Evolutionary conservation across 2,329 filamentous ascomycete genomes (phyloP).

Genomic region (Clarireedia homoeocarpa): DNA sequence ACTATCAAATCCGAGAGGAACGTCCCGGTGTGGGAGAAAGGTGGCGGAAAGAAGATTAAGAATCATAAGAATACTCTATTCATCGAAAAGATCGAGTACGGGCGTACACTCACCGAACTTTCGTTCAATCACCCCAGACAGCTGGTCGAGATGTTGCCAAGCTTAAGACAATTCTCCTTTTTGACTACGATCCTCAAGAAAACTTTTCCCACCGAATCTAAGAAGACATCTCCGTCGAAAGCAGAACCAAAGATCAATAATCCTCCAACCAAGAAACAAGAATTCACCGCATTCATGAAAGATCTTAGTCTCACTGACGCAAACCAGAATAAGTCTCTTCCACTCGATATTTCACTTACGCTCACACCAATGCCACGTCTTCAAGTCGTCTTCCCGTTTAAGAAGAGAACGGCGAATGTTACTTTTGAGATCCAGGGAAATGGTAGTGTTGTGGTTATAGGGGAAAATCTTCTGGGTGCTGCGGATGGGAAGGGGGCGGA

Average conservation of each 20-base stretch:
- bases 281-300: slow-evolving; percentile 27
- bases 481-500: slow-evolving; percentile 10
- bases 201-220: slow-evolving; percentile 41
- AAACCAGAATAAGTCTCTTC: slow-evolving; percentile 12
- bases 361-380: slow-evolving; percentile 25
- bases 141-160: slow-evolving; percentile 64
- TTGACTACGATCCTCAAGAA: slow-evolving; percentile 56
- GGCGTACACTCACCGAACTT: slow-evolving; percentile 56
- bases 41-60: slow-evolving; percentile 21
- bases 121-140: slow-evolving; percentile 75
- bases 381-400: slow-evolving; percentile 24
- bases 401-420: slow-evolving; percentile 25
- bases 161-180: slow-evolving; percentile 68
- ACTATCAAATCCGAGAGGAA: slow-evolving; percentile 43
- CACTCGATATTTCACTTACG: slow-evolving; percentile 23
- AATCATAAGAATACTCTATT: slow-evolving; percentile 54
- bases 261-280: slow-evolving; percentile 20
- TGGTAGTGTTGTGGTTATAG: slow-evolving; percentile 24
- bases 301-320: neutral
- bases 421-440: slow-evolving; percentile 26
- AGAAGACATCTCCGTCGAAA: neutral
- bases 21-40: slow-evolving; percentile 34
- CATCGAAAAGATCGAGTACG: slow-evolving; percentile 67
- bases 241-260: neutral
- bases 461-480: slow-evolving; percentile 25